Conservation (phyloP, 75 land plant genomes). For the Isoetes taiwanensis region DNA sequence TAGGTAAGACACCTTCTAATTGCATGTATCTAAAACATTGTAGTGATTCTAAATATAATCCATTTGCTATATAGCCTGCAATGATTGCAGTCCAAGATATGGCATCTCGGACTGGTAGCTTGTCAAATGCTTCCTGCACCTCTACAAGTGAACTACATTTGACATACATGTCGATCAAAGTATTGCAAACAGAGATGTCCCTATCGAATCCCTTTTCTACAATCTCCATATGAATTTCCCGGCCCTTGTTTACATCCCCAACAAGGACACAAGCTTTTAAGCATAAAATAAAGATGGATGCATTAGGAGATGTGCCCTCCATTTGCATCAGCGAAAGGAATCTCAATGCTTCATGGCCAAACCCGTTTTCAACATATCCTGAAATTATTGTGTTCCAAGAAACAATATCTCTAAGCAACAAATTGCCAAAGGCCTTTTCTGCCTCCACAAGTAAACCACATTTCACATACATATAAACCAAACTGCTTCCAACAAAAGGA, state of each 20-base stretch:
- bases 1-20: neutral
- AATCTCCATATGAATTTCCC: slow-evolving; percentile 29
- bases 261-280: slow-evolving; percentile 8
- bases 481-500: neutral
- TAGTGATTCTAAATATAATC: neutral
- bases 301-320: slow-evolving; percentile 5
- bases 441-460: slow-evolving; percentile 10
- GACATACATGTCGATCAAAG: neutral
- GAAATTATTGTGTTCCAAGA: slow-evolving; percentile 11
- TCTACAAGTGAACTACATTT: neutral
- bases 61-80: neutral
- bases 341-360: slow-evolving; percentile 7
- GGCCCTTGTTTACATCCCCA: slow-evolving; percentile 8
- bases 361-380: slow-evolving; percentile 8
- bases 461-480: slow-evolving; percentile 15
- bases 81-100: neutral
- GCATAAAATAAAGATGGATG: slow-evolving; percentile 8
- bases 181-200: neutral
- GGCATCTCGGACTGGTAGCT: neutral
- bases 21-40: neutral
- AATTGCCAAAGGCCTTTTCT: slow-evolving; percentile 3
- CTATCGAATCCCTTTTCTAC: too few relatives aligned
- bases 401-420: neutral
- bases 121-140: neutral
- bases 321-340: slow-evolving; percentile 10